Percentiles rank a stretch among this genome's conserved stretches.
These are phyloP conservation scores for Malania oleifera DNA, from an alignment of 164 flowering plant genomes.

Conservation along the genomic window DNA sequence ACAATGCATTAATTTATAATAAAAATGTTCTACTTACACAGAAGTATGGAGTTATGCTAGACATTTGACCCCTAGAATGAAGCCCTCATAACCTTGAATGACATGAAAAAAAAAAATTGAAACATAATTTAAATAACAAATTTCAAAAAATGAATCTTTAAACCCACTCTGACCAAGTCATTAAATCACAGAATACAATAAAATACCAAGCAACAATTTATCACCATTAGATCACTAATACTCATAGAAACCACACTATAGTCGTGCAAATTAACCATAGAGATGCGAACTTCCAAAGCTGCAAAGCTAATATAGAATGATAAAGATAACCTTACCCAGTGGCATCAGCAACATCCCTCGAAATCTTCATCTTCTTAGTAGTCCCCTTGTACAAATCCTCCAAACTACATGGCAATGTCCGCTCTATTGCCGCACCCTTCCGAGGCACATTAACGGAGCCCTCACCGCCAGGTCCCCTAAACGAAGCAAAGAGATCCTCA, in stretches of 20 bases:
- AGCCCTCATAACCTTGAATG: too few species aligned
- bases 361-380: constrained; percentile 93
- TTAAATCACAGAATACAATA: neutral
- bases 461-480: constrained; percentile 49
- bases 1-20: too few species aligned
- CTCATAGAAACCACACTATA: neutral
- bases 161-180: too few species aligned
- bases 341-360: constrained; percentile 74
- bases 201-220: neutral
- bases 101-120: too few species aligned
- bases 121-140: neutral
- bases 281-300: neutral
- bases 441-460: constrained; percentile 33
- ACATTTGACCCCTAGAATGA: too few species aligned
- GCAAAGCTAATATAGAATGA: neutral
- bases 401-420: constrained; percentile 64
- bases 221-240: neutral
- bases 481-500: constrained; percentile 52
- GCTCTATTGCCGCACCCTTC: constrained; percentile 63
- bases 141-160: too few species aligned
- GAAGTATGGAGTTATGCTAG: too few species aligned
- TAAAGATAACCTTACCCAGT: constrained; percentile 53
- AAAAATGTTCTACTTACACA: too few species aligned
- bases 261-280: neutral
- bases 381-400: constrained; percentile 94